Percentiles rank a stretch among this genome's conserved stretches.
phyloP scores from a whole-genome alignment of 352 stramenopile genomes.

The Phytophthora pisi region DNA sequence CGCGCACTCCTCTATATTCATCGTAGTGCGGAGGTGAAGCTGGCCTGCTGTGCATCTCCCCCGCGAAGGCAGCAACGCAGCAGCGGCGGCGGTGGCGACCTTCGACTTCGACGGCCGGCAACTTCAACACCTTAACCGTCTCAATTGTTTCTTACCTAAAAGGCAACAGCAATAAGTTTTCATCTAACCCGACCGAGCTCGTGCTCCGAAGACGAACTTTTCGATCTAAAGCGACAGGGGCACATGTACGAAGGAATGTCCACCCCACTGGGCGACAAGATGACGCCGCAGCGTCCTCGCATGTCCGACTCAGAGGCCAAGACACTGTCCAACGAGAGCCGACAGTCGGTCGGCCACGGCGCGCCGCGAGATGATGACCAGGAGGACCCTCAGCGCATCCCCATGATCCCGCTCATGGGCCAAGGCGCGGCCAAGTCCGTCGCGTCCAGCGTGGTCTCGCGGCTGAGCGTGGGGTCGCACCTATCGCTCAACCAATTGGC shows the following conservation, averaged over 20 bases:
- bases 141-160: neutral
- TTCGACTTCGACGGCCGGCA: neutral
- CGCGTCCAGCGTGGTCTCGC: conserved; percentile 24
- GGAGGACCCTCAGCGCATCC: conserved; percentile 37
- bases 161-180: neutral
- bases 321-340: conserved; percentile 22
- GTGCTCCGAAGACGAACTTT: neutral
- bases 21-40: neutral
- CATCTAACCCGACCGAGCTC: neutral
- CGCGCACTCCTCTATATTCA: neutral
- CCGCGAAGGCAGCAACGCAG: neutral
- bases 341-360: conserved; percentile 28
- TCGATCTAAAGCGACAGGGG: conserved; percentile 21
- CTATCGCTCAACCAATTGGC: conserved; percentile 32
- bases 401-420: conserved; percentile 37
- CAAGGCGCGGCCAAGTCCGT: conserved; percentile 33
- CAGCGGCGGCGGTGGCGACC: neutral
- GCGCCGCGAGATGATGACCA: conserved; percentile 34
- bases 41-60: neutral
- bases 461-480: conserved; percentile 32
- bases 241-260: conserved; percentile 44
- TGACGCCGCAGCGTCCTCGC: conserved; percentile 20
- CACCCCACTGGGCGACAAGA: conserved; percentile 34
- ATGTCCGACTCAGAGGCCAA: conserved; percentile 39
- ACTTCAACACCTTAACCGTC: neutral